Percentiles rank a stretch among this genome's conserved stretches.
Evolutionary conservation across 2,329 filamentous ascomycete species (phyloP).

Genomic region (Macrophomina pseudophaseolina): DNA sequence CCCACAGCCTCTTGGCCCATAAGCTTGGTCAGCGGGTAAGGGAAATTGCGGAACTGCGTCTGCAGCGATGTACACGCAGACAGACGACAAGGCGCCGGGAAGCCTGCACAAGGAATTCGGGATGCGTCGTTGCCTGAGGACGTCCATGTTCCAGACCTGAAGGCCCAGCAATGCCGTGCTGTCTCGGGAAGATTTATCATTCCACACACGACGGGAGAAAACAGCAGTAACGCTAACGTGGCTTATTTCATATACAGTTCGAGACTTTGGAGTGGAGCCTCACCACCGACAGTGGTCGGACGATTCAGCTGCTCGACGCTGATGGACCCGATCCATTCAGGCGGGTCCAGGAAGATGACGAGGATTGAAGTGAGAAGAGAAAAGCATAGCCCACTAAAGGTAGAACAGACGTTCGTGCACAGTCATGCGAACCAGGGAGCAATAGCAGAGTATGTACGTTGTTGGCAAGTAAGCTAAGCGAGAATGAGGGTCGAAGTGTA

Average conservation of each 20-base stretch:
- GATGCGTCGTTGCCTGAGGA: neutral
- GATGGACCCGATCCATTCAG: constrained; percentile 67
- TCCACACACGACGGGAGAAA: neutral
- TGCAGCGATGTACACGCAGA: neutral
- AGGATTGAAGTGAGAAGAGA: neutral
- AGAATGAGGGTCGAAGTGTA: constrained; percentile 3
- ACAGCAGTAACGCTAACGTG: neutral
- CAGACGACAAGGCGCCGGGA: neutral
- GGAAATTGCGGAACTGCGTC: neutral
- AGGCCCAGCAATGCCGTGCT: neutral
- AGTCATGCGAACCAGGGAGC: neutral
- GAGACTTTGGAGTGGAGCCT: constrained; percentile 92
- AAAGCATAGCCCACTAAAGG: neutral
- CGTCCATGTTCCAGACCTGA: neutral
- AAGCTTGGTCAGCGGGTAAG: neutral
- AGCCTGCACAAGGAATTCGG: neutral
- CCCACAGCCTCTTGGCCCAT: neutral
- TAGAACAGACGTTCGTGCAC: constrained; percentile 2
- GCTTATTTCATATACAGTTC: constrained; percentile 60
- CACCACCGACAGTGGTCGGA: constrained; percentile 66
- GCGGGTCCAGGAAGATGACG: constrained; percentile 16
- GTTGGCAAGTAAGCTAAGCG: neutral
- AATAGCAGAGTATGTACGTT: neutral
- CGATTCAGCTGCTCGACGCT: constrained; percentile 77
- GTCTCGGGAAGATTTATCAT: neutral